These are phyloP conservation scores for Onygena corvina DNA, from an alignment of 2,329 filamentous ascomycete genomes.

Conservation along the genomic window DNA sequence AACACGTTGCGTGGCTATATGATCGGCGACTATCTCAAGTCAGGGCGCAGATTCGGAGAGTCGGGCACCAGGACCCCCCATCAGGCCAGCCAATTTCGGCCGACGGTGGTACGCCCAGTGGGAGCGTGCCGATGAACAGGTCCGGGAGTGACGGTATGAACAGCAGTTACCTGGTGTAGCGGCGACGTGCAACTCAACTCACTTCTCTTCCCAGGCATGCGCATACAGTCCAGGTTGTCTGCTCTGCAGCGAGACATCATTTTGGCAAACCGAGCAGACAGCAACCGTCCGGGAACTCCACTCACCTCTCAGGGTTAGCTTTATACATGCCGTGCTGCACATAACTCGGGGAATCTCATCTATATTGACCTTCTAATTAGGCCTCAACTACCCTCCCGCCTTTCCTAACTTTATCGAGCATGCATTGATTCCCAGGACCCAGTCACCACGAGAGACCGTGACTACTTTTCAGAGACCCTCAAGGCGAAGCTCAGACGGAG, in stretches of 20 bases:
- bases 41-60: slow-evolving; percentile 72
- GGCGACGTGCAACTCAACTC: background rate
- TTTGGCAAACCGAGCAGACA: background rate
- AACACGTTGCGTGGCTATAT: slow-evolving; percentile 88
- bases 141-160: slow-evolving; percentile 24
- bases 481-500: slow-evolving; percentile 14
- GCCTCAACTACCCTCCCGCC: background rate
- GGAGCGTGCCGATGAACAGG: slow-evolving; percentile 24
- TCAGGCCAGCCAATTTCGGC: slow-evolving; percentile 29
- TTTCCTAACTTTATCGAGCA: slow-evolving; percentile 12
- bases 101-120: slow-evolving; percentile 30
- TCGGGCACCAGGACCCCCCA: slow-evolving; percentile 31
- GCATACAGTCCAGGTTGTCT: slow-evolving; percentile 30
- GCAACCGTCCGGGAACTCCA: background rate
- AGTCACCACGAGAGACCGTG: background rate
- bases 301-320: background rate
- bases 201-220: slow-evolving; percentile 23
- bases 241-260: slow-evolving; percentile 2
- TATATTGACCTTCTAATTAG: background rate
- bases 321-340: too few relatives aligned
- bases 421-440: background rate
- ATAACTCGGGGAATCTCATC: background rate
- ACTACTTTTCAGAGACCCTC: background rate
- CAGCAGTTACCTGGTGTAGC: background rate
- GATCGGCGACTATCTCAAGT: slow-evolving; percentile 84